Evolutionary conservation across 129 eudicot species (phyloP).

Genomic region (Artemisia tridentata): DNA sequence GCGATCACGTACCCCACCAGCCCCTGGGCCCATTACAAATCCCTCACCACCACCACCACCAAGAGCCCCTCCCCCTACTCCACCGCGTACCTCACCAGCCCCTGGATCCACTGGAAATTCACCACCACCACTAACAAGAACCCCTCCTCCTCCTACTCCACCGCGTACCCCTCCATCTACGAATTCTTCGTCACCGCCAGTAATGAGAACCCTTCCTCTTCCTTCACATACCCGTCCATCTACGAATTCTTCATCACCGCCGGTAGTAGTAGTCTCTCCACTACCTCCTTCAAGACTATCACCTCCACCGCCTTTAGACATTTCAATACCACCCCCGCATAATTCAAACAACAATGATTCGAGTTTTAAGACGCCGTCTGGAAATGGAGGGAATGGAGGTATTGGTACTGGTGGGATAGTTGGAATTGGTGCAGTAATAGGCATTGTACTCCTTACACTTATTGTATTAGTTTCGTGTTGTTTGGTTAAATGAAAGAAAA

Average conservation of each 20-base stretch:
- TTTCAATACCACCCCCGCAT: conserved; percentile 33
- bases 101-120: conserved; percentile 20
- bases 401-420: conserved; percentile 43
- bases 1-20: too few species aligned
- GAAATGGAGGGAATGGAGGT: conserved; percentile 29
- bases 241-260: conserved; percentile 14
- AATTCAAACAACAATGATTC: conserved; percentile 31
- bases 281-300: conserved; percentile 24
- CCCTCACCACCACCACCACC: conserved; percentile 25
- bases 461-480: conserved; percentile 39
- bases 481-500: conserved; percentile 45
- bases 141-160: too few species aligned
- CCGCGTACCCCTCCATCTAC: conserved; percentile 17
- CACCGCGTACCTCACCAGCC: conserved; percentile 14
- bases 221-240: conserved; percentile 19
- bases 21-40: too few species aligned
- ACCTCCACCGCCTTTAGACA: conserved; percentile 36
- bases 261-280: conserved; percentile 14
- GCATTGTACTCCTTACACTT: conserved; percentile 38
- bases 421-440: conserved; percentile 44
- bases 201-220: conserved; percentile 7
- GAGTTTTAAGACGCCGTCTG: conserved; percentile 34
- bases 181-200: conserved; percentile 26
- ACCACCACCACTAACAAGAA: too few species aligned
- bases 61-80: conserved; percentile 9